Evolutionary conservation across 768 basidiomycete species (phyloP).

Genomic region (Tulasnella sp.): DNA sequence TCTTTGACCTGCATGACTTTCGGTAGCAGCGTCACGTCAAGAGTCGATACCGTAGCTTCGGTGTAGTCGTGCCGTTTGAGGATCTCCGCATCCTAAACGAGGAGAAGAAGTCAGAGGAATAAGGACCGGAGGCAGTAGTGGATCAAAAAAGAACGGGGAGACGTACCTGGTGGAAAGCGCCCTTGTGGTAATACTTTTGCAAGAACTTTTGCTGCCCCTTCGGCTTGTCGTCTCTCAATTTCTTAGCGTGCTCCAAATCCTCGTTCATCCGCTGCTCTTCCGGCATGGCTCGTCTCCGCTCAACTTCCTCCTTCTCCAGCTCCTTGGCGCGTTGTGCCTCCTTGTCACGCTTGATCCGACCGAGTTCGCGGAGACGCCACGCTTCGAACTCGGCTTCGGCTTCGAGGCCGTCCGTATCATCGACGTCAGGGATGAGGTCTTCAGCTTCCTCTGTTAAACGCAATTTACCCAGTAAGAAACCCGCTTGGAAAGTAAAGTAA

Average conservation of each 20-base stretch:
- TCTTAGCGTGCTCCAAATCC: slow-evolving; percentile 77
- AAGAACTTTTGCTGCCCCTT: slow-evolving; percentile 87
- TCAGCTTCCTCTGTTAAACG: slow-evolving; percentile 71
- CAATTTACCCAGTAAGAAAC: background rate
- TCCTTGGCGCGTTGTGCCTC: slow-evolving; percentile 74
- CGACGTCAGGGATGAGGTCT: slow-evolving; percentile 71
- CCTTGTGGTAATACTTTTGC: slow-evolving; percentile 99
- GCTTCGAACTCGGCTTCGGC: slow-evolving; percentile 86
- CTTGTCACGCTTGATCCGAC: slow-evolving; percentile 85
- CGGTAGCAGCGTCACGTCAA: slow-evolving; percentile 82
- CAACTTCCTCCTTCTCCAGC: slow-evolving; percentile 81
- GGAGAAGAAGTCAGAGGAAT: background rate
- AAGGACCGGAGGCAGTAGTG: background rate
- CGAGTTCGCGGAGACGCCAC: slow-evolving; percentile 89
- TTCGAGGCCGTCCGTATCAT: slow-evolving; percentile 91
- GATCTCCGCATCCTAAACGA: slow-evolving; percentile 70
- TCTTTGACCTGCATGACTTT: slow-evolving; percentile 96
- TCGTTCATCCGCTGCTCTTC: slow-evolving; percentile 89
- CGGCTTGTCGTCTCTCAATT: slow-evolving; percentile 74
- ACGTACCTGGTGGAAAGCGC: slow-evolving; percentile 90
- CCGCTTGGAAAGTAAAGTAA: background rate
- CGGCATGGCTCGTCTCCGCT: slow-evolving; percentile 80
- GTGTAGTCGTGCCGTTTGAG: slow-evolving; percentile 76
- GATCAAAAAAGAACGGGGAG: background rate
- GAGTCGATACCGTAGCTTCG: slow-evolving; percentile 75